phyloP scores from a whole-genome alignment of 208 protist genomes.

The Vickermania spadyakhi region DNA sequence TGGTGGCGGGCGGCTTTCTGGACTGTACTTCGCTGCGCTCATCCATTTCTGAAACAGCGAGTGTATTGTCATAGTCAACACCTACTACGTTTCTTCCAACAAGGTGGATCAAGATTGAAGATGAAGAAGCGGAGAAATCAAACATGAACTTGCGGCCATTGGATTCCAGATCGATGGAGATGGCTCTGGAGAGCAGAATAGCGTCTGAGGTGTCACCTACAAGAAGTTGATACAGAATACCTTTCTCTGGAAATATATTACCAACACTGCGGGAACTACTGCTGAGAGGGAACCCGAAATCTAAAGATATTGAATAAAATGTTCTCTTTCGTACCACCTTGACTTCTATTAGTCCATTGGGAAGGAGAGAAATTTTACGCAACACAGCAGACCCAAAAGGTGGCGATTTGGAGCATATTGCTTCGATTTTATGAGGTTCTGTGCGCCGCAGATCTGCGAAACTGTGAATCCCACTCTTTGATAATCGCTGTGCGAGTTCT shows the following conservation, averaged over 20 bases:
- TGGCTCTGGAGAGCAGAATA: not conserved
- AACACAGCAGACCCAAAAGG: slow-evolving; percentile 65
- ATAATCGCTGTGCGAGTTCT: slow-evolving; percentile 29
- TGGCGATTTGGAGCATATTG: slow-evolving; percentile 45
- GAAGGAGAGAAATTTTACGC: too few relatives aligned
- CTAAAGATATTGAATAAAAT: too few relatives aligned
- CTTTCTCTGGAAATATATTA: not conserved
- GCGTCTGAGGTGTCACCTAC: not conserved
- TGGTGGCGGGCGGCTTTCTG: too few relatives aligned
- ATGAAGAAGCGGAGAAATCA: not conserved
- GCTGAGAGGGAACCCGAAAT: too few relatives aligned
- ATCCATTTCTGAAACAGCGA: too few relatives aligned
- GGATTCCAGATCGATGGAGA: too few relatives aligned
- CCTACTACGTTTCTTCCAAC: not conserved
- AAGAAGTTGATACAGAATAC: not conserved
- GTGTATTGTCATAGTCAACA: not conserved
- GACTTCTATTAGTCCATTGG: too few relatives aligned
- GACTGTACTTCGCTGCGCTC: too few relatives aligned
- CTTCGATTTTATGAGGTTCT: slow-evolving; percentile 52
- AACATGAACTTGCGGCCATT: too few relatives aligned
- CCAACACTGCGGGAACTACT: too few relatives aligned
- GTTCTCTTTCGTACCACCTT: too few relatives aligned
- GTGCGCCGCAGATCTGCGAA: slow-evolving; percentile 25
- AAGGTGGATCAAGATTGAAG: not conserved
- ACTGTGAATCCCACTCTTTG: slow-evolving; percentile 25